Evolutionary conservation across 805 yeast genomes (phyloP), one percentile per base, ranked within the genome.

Genomic region (Ogataea glucozyma): DNA sequence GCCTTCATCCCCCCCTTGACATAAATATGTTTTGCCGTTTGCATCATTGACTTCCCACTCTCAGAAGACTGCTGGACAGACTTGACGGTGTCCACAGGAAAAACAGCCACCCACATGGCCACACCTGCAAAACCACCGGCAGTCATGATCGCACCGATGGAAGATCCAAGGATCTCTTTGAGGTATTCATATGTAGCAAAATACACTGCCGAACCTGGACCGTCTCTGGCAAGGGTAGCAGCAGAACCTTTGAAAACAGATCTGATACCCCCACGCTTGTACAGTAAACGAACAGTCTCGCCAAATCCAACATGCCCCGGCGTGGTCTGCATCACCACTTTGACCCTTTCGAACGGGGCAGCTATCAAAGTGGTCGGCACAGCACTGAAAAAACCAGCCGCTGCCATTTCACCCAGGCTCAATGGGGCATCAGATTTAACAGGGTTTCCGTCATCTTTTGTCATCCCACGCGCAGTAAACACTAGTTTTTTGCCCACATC

Each of bases 81-180:
- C 72, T 91, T 91, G 64, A 91, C 84, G 7, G 98, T 93, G 65
- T 91, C 99, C 33, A 91, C 78, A 26, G 99, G 99, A 86, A 89
- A 91, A 14, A 91, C 93, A 17, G 85, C 87, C 22, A 84, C 67
- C 99, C 99, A 91, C 99, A 91, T 91, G 9, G 96, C 80, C 48
- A 91, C 87, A 60, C 99, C 99, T 1, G 97, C 96, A 60, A 81
- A 75, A 17, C 98, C 99, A 64, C 99, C 99, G 26, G 97, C 96
- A 31, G 85, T 71, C 52, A 88, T 79, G 47, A 93, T 79, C 23
- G 93, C 89, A 18, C 76, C 66, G 31, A 91, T 69, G 5, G 90
- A 83, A 58, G 88, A 59, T 10, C 88, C 73, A 52, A 85, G 71
- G 45, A 61, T 66, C 43, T 76, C 73, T 67, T 93, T 93, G 48